phyloP scores from a whole-genome alignment of 23 red algal species.

The Chondrus crispus region DNA sequence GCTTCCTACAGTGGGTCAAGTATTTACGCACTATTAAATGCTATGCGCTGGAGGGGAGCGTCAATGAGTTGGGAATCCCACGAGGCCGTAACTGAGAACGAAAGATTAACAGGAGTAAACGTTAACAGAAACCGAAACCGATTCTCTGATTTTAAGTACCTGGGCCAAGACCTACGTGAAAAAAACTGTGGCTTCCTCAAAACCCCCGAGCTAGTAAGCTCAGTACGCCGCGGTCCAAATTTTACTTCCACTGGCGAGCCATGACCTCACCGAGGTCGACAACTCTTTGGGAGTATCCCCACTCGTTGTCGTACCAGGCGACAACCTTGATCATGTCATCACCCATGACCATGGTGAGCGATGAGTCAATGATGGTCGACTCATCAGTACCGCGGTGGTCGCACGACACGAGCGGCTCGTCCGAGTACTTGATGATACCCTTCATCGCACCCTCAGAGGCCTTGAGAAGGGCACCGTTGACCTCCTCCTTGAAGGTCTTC shows the following conservation, averaged over 20 bases:
- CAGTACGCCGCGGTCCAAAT: not conserved
- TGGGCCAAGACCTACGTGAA: too few relatives aligned
- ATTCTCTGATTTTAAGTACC: too few relatives aligned
- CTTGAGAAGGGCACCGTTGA: constrained; percentile 93
- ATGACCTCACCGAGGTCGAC: constrained; percentile 89
- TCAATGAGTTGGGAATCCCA: too few relatives aligned
- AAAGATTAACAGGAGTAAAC: too few relatives aligned
- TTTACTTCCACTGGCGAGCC: constrained; percentile 80
- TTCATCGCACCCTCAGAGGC: constrained; percentile 84
- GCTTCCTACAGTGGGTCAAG: too few relatives aligned
- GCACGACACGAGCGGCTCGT: constrained; percentile 93
- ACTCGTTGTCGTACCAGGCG: constrained; percentile 99
- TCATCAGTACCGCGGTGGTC: constrained; percentile 84
- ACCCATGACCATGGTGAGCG: constrained; percentile 96
- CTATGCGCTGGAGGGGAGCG: too few relatives aligned
- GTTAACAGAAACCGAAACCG: too few relatives aligned
- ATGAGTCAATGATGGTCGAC: constrained; percentile 87
- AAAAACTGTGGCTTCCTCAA: too few relatives aligned
- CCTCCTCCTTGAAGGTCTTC: constrained; percentile 98
- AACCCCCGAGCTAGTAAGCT: too few relatives aligned
- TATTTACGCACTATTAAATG: too few relatives aligned
- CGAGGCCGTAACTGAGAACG: too few relatives aligned
- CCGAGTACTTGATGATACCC: constrained; percentile 93
- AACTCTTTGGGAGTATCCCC: constrained; percentile 86
- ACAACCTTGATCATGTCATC: constrained; percentile 98